Percentiles rank a stretch among this genome's conserved stretches.
These are phyloP conservation scores for Aurantiochytrium sp. DNA, from an alignment of 108 stramenopile genomes.

Conservation along the genomic window DNA sequence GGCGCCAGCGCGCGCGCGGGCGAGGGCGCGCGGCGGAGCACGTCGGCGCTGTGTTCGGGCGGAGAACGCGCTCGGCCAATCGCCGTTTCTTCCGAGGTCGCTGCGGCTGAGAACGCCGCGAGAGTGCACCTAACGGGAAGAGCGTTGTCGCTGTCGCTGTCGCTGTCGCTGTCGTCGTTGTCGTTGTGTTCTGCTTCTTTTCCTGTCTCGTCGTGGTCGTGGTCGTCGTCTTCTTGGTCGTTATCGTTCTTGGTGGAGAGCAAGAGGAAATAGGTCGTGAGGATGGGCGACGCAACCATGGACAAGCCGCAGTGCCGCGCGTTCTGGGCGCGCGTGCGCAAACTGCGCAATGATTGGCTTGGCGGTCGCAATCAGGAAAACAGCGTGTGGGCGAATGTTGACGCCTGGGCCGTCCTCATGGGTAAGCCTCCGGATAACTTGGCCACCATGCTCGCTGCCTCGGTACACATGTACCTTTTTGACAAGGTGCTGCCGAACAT, in stretches of 20 bases:
- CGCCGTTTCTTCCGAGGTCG: no score
- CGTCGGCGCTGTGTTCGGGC: no score
- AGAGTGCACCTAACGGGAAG: no score
- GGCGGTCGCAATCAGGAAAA: neutral
- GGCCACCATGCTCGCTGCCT: neutral
- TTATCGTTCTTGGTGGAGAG: neutral
- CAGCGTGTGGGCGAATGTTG: neutral
- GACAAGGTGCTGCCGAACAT: conserved; percentile 38
- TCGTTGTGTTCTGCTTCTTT: no score
- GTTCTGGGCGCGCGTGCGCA: neutral
- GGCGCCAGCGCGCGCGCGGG: no score
- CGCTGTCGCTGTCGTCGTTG: no score
- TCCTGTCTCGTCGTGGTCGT: no score
- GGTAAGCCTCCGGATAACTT: neutral
- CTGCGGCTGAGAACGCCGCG: no score
- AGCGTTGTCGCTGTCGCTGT: no score
- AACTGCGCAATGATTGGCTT: neutral
- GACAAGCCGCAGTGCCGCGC: neutral
- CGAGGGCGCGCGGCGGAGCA: no score
- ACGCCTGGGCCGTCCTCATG: neutral
- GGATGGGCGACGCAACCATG: neutral
- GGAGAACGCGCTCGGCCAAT: no score
- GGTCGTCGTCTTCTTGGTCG: neutral
- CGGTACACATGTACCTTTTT: neutral
- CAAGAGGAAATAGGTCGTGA: neutral